These are phyloP conservation scores for Cairneyella variabilis DNA, from an alignment of 495 filamentous ascomycete genomes.

Conservation along the genomic window DNA sequence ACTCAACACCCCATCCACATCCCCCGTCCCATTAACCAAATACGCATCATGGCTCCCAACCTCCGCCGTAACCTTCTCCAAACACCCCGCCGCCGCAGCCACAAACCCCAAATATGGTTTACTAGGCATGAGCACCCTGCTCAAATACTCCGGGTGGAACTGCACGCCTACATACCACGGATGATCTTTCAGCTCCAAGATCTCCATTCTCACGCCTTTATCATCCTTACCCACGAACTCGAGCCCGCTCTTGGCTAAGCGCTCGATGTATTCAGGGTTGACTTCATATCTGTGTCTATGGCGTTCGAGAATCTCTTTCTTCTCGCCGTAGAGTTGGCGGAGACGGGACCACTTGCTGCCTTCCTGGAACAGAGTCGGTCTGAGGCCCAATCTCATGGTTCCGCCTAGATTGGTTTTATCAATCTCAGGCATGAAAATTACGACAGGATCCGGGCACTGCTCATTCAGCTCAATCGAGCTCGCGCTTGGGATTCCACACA, in stretches of 20 bases:
- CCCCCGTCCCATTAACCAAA: background rate
- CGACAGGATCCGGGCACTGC: conserved; percentile 26
- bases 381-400: conserved; percentile 86
- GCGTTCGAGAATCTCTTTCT: conserved; percentile 67
- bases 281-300: conserved; percentile 77
- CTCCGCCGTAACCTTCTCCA: conserved; percentile 40
- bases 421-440: conserved; percentile 81
- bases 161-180: conserved; percentile 89
- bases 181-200: conserved; percentile 85
- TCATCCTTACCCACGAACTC: conserved; percentile 78
- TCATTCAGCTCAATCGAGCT: conserved; percentile 64
- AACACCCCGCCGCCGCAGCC: conserved; percentile 64
- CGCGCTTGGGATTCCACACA: conserved; percentile 58
- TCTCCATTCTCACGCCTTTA: conserved; percentile 81
- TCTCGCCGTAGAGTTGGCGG: conserved; percentile 64
- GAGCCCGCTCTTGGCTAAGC: conserved; percentile 53
- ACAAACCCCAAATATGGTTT: conserved; percentile 84
- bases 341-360: conserved; percentile 78
- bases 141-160: conserved; percentile 83
- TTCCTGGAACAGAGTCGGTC: conserved; percentile 71
- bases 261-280: conserved; percentile 61
- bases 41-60: background rate
- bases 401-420: conserved; percentile 72
- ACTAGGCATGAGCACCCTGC: conserved; percentile 67
- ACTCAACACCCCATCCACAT: background rate